Evolutionary conservation across 2,329 filamentous ascomycete genomes (phyloP), one percentile per base, ranked within the genome.

Genomic region (Pezicula carpinea): DNA sequence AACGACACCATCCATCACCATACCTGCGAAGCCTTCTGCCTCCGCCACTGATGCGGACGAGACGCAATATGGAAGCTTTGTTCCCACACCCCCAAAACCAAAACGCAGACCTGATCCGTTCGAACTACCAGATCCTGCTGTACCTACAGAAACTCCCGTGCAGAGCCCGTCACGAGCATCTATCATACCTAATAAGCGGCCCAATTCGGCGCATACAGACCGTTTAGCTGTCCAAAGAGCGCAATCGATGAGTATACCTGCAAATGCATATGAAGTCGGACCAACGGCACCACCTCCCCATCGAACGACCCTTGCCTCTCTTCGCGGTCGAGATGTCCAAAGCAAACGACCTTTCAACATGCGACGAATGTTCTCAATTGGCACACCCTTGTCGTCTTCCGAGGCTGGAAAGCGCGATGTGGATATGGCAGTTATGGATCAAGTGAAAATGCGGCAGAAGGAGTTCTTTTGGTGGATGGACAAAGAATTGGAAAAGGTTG

Each of bases 381-480:
- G 57, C n/a, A 53, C 53, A 13, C 58, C 60, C 4, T 34, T 57
- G 42, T 66, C 69, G 19, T 61, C 77, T 21, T 56, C 70, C 64
- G 55, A 69, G 65, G 2, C 66, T 62, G 10, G 68, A 63, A 23
- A 62, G 62, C 43, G 51, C 5, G 74, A 77, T 54, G 68, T 76
- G 4, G 75, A 77, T 14, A 65, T 79, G 5, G 76, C 80, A 47
- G 72, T 75, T 2, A 74, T 76, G 42, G 76, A 82, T 35, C 77
- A 88, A 33, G 75, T 95, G 3, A 85, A 87, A 38, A 74, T 83
- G 47, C 78, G 82, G 15, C 84, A 95, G 64, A 78, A 77, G n/a
- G 88, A 96, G 13, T 97, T 99, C 62, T 92, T 91, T 64, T 69
- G 74, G 0, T 99, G 93, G 60, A 72, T 99, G 44, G 89, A 96